Evolutionary conservation across 768 basidiomycete genomes (phyloP), one percentile per base, ranked within the genome.

Genomic region (Ramaria rubella): DNA sequence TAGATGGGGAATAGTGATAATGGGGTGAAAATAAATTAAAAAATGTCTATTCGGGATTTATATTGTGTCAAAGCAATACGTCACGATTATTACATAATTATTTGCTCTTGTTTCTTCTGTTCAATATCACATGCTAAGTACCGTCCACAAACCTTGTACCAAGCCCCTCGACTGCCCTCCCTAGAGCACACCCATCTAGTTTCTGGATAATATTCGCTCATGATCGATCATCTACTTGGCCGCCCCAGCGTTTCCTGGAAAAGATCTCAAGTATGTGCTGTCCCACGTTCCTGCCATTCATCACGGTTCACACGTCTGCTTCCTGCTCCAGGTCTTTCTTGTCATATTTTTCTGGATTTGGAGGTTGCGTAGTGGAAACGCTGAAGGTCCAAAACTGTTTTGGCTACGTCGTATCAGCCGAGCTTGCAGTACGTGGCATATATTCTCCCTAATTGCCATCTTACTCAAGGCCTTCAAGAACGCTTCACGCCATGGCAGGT

Each of bases 401-500:
- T 83, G 82, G 80, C 65, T 91, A 0, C 77, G 80, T 45, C 71
- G 70, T 34, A 61, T 78, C 19, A 91, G 90, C 64, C 78, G 76
- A 62, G 64, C 66, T 9, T 73, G 91, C 11, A 72, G 87, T 90
- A 66, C 56, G 84, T 69, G 19, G 36, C 4, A 7, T 49, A 23
- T 52, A 40, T 30, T 29, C 9, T 21, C 45, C 11, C 49, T 24
- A 48, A 52, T 56, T 58, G 24, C 36, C 38, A 46, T 36, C 34
- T 34, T 49, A 21, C 34, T 23, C 40, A 30, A 27, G 45, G 27
- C 40, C 27, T 31, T 36, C 55, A 66, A 92, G 86, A 78, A 65
- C 82, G 83, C 21, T 95, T 92, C 73, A 87, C 94, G 0, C 96
- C 96, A n/a, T 99, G 93, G 87, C 94, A 99, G 66, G 78, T 97